A percentile compares a stretch with the other conserved stretches of the same genome.
Evolutionary conservation across 345 rosid species (phyloP).

Genomic region (Draba incana): DNA sequence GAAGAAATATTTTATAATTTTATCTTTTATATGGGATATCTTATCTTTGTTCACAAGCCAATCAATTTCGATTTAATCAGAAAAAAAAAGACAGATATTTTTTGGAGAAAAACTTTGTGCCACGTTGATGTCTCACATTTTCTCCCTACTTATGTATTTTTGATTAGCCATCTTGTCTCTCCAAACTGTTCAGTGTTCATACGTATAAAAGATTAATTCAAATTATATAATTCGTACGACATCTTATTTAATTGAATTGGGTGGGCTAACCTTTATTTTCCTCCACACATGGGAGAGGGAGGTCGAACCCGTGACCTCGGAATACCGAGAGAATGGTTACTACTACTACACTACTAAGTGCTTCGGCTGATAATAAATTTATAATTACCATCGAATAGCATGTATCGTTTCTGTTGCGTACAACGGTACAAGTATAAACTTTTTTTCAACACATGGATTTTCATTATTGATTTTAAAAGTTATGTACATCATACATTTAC

Average conservation of each 20-base stretch:
- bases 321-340: too few relatives aligned
- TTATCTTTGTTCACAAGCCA: constrained; percentile 29
- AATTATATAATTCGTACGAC: not conserved
- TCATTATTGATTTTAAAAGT: not conserved
- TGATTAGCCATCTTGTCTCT: constrained; percentile 33
- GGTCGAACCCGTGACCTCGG: too few relatives aligned
- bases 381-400: not conserved
- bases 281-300: too few relatives aligned
- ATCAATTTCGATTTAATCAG: not conserved
- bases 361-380: too few relatives aligned
- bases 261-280: too few relatives aligned
- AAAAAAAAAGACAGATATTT: not conserved
- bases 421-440: not conserved
- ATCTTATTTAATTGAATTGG: not conserved
- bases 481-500: not conserved
- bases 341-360: too few relatives aligned
- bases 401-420: not conserved
- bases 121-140: constrained; percentile 27
- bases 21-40: constrained; percentile 3
- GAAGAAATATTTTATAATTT: constrained; percentile 3
- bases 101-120: constrained; percentile 19
- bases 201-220: not conserved
- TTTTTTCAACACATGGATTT: not conserved
- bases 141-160: constrained; percentile 20
- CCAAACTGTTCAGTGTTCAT: constrained; percentile 19